phyloP scores from a whole-genome alignment of 2,329 filamentous ascomycete genomes.

The Trichoderma asperellum region DNA sequence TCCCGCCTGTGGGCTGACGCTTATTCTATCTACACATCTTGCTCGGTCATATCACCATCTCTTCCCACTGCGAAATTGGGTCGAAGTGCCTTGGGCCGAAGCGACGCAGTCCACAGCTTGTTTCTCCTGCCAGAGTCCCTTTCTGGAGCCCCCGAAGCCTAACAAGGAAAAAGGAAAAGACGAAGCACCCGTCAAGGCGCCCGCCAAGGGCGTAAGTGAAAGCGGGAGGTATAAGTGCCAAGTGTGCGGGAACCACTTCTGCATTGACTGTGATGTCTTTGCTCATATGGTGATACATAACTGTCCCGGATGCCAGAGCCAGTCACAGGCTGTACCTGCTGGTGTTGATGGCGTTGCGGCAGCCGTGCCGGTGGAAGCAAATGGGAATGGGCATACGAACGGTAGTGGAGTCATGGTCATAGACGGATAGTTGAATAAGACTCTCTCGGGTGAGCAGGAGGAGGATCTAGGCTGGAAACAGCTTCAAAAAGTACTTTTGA shows the following conservation, averaged over 20 bases:
- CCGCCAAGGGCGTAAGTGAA: conserved; percentile 72
- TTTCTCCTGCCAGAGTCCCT: conserved; percentile 75
- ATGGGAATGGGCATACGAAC: conserved; percentile 43
- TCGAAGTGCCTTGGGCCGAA: conserved; percentile 81
- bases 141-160: conserved; percentile 56
- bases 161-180: conserved; percentile 31
- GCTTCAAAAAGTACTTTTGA: neutral
- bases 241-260: conserved; percentile 88
- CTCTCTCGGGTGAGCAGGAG: neutral
- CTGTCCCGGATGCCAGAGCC: conserved; percentile 82
- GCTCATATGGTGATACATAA: conserved; percentile 94
- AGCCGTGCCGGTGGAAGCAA: conserved; percentile 33
- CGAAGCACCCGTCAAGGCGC: conserved; percentile 33
- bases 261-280: conserved; percentile 96
- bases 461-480: neutral
- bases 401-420: conserved; percentile 52
- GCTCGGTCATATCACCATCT: conserved; percentile 93
- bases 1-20: conserved; percentile 84
- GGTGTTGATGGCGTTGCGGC: conserved; percentile 29
- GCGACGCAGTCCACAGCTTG: conserved; percentile 68
- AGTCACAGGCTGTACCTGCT: neutral
- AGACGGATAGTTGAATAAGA: conserved; percentile 40
- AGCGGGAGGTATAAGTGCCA: conserved; percentile 87
- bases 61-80: conserved; percentile 88
- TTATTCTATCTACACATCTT: conserved; percentile 92